Evolutionary conservation across 306 rosid genomes (phyloP).

Genomic region (Neltuma alba): DNA sequence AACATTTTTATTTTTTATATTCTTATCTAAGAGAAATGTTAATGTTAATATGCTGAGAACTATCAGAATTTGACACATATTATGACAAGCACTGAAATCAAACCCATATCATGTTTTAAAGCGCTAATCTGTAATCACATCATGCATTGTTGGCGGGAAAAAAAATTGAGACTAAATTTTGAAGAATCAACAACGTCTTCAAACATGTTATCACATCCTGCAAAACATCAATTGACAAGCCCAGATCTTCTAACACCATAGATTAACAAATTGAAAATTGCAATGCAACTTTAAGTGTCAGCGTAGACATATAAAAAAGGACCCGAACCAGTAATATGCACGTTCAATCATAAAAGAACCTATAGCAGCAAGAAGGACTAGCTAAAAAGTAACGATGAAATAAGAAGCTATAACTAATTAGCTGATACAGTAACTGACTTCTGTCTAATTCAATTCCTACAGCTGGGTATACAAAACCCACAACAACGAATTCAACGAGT

Average conservation of each 20-base stretch:
- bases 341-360: not conserved
- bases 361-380: not conserved
- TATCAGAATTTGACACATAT: no score
- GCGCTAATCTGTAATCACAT: no score
- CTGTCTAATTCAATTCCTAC: not conserved
- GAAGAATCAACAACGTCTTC: no score
- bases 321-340: not conserved
- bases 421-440: not conserved
- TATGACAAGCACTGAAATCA: no score
- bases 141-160: no score
- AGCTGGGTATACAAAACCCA: not conserved
- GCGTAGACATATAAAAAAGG: not conserved
- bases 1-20: no score
- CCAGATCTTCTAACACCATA: not conserved
- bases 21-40: no score
- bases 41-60: no score
- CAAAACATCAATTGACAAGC: not conserved
- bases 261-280: not conserved
- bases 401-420: not conserved
- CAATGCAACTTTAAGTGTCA: not conserved
- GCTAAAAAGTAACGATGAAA: not conserved
- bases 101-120: no score
- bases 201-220: no score
- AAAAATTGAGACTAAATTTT: no score
- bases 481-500: not conserved